Percentiles rank a stretch among this genome's conserved stretches.
phyloP scores from a whole-genome alignment of 495 filamentous ascomycete species.

The Amniculicola lignicola region DNA sequence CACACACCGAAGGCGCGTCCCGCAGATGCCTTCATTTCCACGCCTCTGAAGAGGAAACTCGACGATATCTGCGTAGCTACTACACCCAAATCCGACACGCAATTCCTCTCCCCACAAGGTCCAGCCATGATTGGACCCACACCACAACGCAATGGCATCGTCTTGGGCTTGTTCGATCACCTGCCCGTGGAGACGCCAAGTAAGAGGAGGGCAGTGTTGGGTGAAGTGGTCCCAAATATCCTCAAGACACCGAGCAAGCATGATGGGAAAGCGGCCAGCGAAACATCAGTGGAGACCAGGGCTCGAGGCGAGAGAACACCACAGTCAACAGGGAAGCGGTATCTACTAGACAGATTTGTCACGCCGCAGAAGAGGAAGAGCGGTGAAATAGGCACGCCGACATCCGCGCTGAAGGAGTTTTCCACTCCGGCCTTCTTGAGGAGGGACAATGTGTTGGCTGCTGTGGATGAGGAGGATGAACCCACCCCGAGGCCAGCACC shows the following conservation, averaged over 20 bases:
- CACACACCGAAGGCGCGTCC: constrained; percentile 23
- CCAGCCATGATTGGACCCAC: constrained; percentile 67
- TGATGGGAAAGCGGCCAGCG: constrained; percentile 16
- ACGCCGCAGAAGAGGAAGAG: constrained; percentile 52
- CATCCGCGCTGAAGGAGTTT: constrained; percentile 51
- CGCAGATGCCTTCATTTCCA: constrained; percentile 45
- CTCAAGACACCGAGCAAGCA: constrained; percentile 37
- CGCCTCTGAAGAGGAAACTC: constrained; percentile 38
- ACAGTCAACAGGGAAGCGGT: constrained; percentile 58
- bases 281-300: constrained; percentile 18
- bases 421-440: constrained; percentile 76
- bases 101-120: constrained; percentile 19
- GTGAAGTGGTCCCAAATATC: constrained; percentile 26
- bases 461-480: constrained; percentile 46
- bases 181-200: constrained; percentile 49
- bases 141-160: constrained; percentile 81
- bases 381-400: constrained; percentile 45
- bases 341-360: constrained; percentile 60
- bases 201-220: constrained; percentile 30
- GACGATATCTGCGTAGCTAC: no score
- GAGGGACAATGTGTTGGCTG: constrained; percentile 49
- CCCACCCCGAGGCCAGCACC: constrained; percentile 39
- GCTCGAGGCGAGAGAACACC: constrained; percentile 57
- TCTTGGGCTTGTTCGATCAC: constrained; percentile 89
- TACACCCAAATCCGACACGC: background rate